Evolutionary conservation across 2,329 filamentous ascomycete species (phyloP).

Genomic region (Coleophoma crateriformis): DNA sequence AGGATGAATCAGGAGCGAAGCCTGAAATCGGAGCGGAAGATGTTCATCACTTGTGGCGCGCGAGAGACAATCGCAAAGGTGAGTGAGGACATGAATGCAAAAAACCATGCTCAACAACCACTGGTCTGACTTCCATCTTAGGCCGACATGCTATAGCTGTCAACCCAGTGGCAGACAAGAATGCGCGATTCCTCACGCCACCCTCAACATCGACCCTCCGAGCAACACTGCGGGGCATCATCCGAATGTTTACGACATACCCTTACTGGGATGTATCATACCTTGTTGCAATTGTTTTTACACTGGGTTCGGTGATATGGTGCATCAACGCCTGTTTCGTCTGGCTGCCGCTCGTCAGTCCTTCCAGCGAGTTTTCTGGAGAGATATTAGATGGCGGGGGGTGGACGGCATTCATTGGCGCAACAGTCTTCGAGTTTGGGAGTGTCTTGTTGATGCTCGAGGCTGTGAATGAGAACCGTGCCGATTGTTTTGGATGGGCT

Average conservation of each 20-base stretch:
- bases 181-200: slow-evolving; percentile 19
- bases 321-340: slow-evolving; percentile 58
- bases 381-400: slow-evolving; percentile 52
- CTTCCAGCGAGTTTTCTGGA: slow-evolving; percentile 44
- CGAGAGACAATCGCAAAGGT: slow-evolving; percentile 41
- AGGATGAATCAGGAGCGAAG: slow-evolving; percentile 1
- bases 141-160: slow-evolving; percentile 34
- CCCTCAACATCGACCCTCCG: slow-evolving; percentile 24
- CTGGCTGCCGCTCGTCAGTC: slow-evolving; percentile 51
- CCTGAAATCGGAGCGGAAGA: slow-evolving; percentile 17
- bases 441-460: slow-evolving; percentile 59
- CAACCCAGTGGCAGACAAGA: slow-evolving; percentile 12
- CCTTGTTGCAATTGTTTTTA: slow-evolving; percentile 47
- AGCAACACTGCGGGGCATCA: slow-evolving; percentile 27
- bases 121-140: slow-evolving; percentile 4
- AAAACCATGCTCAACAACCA: not conserved
- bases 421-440: slow-evolving; percentile 60
- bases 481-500: slow-evolving; percentile 66
- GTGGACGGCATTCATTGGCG: slow-evolving; percentile 60
- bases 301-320: slow-evolving; percentile 47
- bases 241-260: slow-evolving; percentile 41
- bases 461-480: slow-evolving; percentile 61
- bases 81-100: not conserved
- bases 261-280: slow-evolving; percentile 54
- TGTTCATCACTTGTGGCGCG: slow-evolving; percentile 32